Evolutionary conservation across 1,284 basidiomycete species (phyloP), one percentile per base, ranked within the genome.

Genomic region (Trametes polyzona): DNA sequence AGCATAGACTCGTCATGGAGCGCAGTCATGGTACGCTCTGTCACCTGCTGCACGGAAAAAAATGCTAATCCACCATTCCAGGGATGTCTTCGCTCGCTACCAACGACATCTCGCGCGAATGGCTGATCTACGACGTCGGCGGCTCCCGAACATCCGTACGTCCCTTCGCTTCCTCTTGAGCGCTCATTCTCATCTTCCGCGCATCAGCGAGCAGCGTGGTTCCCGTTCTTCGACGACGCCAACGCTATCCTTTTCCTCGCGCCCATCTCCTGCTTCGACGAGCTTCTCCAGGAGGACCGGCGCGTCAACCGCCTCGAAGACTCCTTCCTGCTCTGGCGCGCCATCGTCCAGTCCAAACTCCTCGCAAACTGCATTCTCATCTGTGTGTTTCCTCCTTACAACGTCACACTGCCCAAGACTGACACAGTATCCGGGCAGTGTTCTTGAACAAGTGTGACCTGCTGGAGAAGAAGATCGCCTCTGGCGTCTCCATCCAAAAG

Each of bases 181-280:
- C n/a, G n/a, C n/a, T n/a, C n/a, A n/a, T n/a, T n/a, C n/a, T n/a
- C n/a, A n/a, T n/a, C n/a, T 16, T 12, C 16, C 23, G 9, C 33
- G 24, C 21, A 11, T 52, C 47, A 73, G 73, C 73, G 74, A 17
- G 67, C 71, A 5, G 71, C 70, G 8, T 77, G 75, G 75, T 67
- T 73, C 10, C 80, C 87, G 3, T 91, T 83, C 68, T 90, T 90
- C 59, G 85, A 88, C 61, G 86, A 89, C 68, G 78, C 86, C 47
- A 81, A 85, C 57, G 84, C 86, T 27, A 85, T 88, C 55, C 83
- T 88, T 35, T 88, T 88, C 72, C 77, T 90, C 48, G 88, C 86
- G 64, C 83, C 86, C 61, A 83, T 91, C 61, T 84, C 82, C 32
- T 82, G 81, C 64, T 88, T 88, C 65, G 82, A 88, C 65, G 84